Conservation (phyloP, 1,284 basidiomycete genomes). For the Cutaneotrichosporon sp. region DNA sequence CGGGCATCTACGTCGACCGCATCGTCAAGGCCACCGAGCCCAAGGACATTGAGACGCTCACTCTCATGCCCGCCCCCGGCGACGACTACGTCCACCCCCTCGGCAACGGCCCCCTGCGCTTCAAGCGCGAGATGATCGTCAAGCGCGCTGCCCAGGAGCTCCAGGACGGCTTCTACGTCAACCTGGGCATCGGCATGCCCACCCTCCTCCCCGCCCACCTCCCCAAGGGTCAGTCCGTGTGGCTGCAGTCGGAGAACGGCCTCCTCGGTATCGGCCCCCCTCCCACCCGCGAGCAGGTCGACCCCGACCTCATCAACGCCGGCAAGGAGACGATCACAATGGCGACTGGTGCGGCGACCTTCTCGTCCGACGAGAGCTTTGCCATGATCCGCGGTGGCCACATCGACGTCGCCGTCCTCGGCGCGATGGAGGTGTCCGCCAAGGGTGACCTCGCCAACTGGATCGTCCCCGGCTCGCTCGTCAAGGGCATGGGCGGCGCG, state of each 20-base stretch:
- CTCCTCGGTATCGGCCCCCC: slow-evolving; percentile 91
- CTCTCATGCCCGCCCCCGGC: slow-evolving; percentile 60
- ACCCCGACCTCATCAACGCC: slow-evolving; percentile 86
- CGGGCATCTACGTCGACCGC: slow-evolving; percentile 80
- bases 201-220: slow-evolving; percentile 83
- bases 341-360: slow-evolving; percentile 82
- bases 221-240: slow-evolving; percentile 71
- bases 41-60: slow-evolving; percentile 74
- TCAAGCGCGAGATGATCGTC: slow-evolving; percentile 69
- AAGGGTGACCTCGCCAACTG: slow-evolving; percentile 93
- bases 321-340: slow-evolving; percentile 91
- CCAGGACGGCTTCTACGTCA: slow-evolving; percentile 78
- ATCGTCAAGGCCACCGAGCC: slow-evolving; percentile 71
- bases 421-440: slow-evolving; percentile 80
- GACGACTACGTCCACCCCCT: slow-evolving; percentile 53
- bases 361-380: slow-evolving; percentile 89
- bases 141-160: slow-evolving; percentile 76
- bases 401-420: slow-evolving; percentile 84
- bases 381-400: slow-evolving; percentile 94
- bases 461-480: slow-evolving; percentile 89
- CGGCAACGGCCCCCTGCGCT: slow-evolving; percentile 58
- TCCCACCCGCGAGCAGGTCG: slow-evolving; percentile 75
- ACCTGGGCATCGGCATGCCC: slow-evolving; percentile 77
- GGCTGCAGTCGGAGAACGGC: slow-evolving; percentile 91
- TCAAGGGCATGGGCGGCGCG: slow-evolving; percentile 87